phyloP scores from a whole-genome alignment of 768 basidiomycete species.

The Crassisporium funariophilum region DNA sequence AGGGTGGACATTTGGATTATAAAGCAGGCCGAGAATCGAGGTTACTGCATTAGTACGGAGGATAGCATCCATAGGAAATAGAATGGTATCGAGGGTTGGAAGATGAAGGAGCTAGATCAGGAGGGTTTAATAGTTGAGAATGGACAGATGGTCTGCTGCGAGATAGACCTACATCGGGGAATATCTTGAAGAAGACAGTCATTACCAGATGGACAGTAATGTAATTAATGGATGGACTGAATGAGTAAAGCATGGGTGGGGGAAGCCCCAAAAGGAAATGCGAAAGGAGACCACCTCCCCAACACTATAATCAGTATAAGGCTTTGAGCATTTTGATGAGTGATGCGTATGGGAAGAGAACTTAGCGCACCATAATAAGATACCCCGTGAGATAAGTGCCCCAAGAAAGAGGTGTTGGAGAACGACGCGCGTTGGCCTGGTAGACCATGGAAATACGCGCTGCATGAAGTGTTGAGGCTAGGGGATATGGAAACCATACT shows the following conservation, averaged over 20 bases:
- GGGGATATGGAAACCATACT: slow-evolving; percentile 41
- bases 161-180: slow-evolving; percentile 38
- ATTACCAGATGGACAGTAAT: slow-evolving; percentile 45
- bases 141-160: background rate
- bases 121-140: background rate
- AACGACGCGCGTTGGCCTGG: slow-evolving; percentile 39
- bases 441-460: slow-evolving; percentile 46
- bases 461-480: slow-evolving; percentile 45
- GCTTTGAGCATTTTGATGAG: background rate
- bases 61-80: slow-evolving; percentile 54
- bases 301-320: slow-evolving; percentile 31
- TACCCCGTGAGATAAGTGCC: slow-evolving; percentile 47
- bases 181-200: slow-evolving; percentile 41
- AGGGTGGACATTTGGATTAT: slow-evolving; percentile 32
- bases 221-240: slow-evolving; percentile 50
- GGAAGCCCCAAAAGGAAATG: slow-evolving; percentile 47
- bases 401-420: slow-evolving; percentile 38
- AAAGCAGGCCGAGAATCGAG: slow-evolving; percentile 36
- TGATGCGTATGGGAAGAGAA: background rate
- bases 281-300: slow-evolving; percentile 50
- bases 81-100: slow-evolving; percentile 39
- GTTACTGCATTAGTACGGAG: slow-evolving; percentile 46
- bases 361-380: slow-evolving; percentile 43
- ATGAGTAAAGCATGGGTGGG: slow-evolving; percentile 48
- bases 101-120: slow-evolving; percentile 30